Percentiles rank a stretch among this genome's conserved stretches.
Conservation (phyloP, 805 yeast species). For the Kluyveromyces wickerhamii region DNA sequence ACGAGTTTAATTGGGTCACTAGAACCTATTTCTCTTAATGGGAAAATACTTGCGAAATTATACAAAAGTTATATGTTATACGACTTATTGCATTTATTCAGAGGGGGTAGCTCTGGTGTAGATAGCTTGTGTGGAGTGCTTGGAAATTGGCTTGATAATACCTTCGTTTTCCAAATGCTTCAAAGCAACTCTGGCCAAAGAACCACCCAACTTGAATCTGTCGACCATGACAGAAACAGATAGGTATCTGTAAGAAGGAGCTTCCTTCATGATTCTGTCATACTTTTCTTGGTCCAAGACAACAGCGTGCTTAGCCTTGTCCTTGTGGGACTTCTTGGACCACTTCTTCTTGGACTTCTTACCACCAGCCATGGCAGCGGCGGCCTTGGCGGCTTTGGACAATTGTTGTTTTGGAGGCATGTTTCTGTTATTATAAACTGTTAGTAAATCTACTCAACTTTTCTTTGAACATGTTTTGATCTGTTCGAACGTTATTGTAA, state of each 20-base stretch:
- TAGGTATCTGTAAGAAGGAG: slow-evolving; percentile 96
- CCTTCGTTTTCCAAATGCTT: slow-evolving; percentile 93
- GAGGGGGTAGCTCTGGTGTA: slow-evolving; percentile 77
- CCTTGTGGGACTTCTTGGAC: slow-evolving; percentile 99
- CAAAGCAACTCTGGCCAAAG: slow-evolving; percentile 97
- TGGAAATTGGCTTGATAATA: slow-evolving; percentile 85
- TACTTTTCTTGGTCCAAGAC: slow-evolving; percentile 95
- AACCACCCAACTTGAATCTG: slow-evolving; percentile 98
- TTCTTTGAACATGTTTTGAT: too few relatives aligned
- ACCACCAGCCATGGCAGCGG: slow-evolving; percentile 99
- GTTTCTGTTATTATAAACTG: slow-evolving; percentile 29
- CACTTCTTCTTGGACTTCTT: slow-evolving; percentile 99
- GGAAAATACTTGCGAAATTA: slow-evolving; percentile 3
- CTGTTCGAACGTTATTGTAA: too few relatives aligned
- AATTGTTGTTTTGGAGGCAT: slow-evolving; percentile 99
- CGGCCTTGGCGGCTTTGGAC: slow-evolving; percentile 99
- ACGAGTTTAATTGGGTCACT: too few relatives aligned
- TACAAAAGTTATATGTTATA: slow-evolving; percentile 5
- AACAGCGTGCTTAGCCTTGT: slow-evolving; percentile 98
- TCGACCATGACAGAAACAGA: slow-evolving; percentile 98
- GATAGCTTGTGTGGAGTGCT: slow-evolving; percentile 94
- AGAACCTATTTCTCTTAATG: too few relatives aligned
- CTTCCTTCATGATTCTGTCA: slow-evolving; percentile 99
- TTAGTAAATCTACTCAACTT: slow-evolving; percentile 3
- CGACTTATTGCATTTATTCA: slow-evolving; percentile 36